Conservation (phyloP, 2,329 filamentous ascomycete genomes). For the Monosporascus sp. region DNA sequence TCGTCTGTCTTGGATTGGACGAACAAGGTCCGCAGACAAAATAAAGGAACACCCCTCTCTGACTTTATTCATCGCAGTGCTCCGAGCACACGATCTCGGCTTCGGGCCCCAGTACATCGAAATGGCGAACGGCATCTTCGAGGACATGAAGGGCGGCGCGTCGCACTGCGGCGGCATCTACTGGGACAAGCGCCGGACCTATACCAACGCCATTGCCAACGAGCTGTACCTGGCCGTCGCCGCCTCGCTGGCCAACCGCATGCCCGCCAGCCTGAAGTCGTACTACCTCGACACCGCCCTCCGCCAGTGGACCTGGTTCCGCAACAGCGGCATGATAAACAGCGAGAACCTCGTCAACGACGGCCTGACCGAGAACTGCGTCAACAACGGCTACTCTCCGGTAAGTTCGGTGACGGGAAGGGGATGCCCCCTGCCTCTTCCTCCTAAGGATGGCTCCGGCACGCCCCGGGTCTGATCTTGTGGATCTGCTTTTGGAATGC, state of each 20-base stretch:
- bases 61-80: conserved; percentile 40
- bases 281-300: conserved; percentile 38
- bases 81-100: conserved; percentile 37
- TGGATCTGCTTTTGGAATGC: too few relatives aligned
- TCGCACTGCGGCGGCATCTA: conserved; percentile 49
- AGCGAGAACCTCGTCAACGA: conserved; percentile 40
- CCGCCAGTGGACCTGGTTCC: conserved; percentile 43
- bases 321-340: conserved; percentile 41
- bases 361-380: conserved; percentile 39
- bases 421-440: too few relatives aligned
- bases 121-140: conserved; percentile 44
- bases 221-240: conserved; percentile 46
- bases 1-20: too few relatives aligned
- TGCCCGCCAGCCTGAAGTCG: conserved; percentile 20
- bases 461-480: too few relatives aligned
- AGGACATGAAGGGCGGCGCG: conserved; percentile 43
- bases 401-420: not conserved
- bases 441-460: too few relatives aligned
- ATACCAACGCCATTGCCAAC: conserved; percentile 47
- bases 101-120: conserved; percentile 38
- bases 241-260: conserved; percentile 42
- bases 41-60: conserved; percentile 44
- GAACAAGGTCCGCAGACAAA: too few relatives aligned
- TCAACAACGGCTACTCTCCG: conserved; percentile 45
- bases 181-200: conserved; percentile 45